Evolutionary conservation across 306 rosid genomes (phyloP).

Genomic region (Lathyrus tuberosus): DNA sequence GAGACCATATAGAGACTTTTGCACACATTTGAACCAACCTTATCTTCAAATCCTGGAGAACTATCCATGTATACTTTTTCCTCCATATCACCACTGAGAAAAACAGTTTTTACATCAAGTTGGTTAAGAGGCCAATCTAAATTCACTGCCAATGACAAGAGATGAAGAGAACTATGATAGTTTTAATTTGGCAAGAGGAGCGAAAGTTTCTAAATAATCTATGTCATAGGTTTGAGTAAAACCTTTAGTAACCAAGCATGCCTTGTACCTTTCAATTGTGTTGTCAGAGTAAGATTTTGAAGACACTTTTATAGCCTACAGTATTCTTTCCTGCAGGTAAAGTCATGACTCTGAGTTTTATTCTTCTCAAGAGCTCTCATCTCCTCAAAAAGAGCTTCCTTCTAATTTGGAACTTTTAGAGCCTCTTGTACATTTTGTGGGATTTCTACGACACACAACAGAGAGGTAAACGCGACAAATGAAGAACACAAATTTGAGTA

Average conservation of each 20-base stretch:
- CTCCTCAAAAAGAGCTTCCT: not conserved
- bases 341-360: not conserved
- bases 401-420: not conserved
- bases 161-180: not conserved
- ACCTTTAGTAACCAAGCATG: not conserved
- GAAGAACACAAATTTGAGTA: conserved; percentile 2
- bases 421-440: not conserved
- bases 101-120: not conserved
- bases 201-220: not conserved
- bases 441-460: not conserved
- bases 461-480: not conserved
- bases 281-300: not conserved
- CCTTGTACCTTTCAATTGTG: not conserved
- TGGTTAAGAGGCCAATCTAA: not conserved
- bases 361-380: not conserved
- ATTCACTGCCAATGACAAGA: not conserved
- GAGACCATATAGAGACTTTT: not conserved
- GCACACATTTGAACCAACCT: not conserved
- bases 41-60: not conserved
- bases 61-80: not conserved
- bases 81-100: not conserved
- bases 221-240: not conserved
- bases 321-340: not conserved
- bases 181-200: not conserved
- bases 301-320: not conserved